phyloP scores from a whole-genome alignment of 108 stramenopile species.

The Stephanodiscus minutulus region DNA sequence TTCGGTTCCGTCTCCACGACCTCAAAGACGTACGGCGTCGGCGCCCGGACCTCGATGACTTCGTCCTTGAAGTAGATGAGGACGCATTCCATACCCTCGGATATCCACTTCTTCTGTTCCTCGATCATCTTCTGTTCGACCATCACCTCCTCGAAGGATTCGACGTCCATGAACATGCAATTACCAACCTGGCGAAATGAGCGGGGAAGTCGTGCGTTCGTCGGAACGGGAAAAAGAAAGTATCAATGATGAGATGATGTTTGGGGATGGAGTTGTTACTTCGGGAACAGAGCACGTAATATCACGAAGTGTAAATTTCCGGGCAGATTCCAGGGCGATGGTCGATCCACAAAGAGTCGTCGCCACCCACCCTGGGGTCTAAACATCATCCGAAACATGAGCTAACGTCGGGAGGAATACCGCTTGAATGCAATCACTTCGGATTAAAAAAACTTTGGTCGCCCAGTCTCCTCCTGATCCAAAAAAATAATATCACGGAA shows the following conservation, averaged over 20 bases:
- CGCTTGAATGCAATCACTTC: too few species aligned
- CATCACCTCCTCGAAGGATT: conserved; percentile 89
- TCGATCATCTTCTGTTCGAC: conserved; percentile 61
- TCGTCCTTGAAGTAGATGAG: conserved; percentile 85
- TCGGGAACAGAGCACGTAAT: too few species aligned
- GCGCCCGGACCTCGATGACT: conserved; percentile 86
- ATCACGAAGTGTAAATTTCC: too few species aligned
- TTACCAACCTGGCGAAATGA: conserved; percentile 55
- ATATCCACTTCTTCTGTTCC: conserved; percentile 80
- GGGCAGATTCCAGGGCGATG: too few species aligned
- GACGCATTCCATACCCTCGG: conserved; percentile 81
- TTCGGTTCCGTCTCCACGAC: conserved; percentile 90
- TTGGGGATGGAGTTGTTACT: background rate
- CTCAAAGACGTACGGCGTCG: conserved; percentile 64
- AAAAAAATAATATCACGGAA: too few species aligned
- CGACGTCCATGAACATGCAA: conserved; percentile 91
- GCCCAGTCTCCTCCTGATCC: too few species aligned
- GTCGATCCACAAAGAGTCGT: too few species aligned
- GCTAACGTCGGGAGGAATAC: too few species aligned
- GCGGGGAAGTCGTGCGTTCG: too few species aligned
- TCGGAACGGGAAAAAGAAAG: background rate
- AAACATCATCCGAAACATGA: too few species aligned
- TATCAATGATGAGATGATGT: background rate
- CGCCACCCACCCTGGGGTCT: too few species aligned
- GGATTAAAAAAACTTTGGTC: too few species aligned